Percentiles rank a stretch among this genome's conserved stretches.
phyloP scores from a whole-genome alignment of 1,139 yeast species.

The Schwanniomyces etchellsii region DNA sequence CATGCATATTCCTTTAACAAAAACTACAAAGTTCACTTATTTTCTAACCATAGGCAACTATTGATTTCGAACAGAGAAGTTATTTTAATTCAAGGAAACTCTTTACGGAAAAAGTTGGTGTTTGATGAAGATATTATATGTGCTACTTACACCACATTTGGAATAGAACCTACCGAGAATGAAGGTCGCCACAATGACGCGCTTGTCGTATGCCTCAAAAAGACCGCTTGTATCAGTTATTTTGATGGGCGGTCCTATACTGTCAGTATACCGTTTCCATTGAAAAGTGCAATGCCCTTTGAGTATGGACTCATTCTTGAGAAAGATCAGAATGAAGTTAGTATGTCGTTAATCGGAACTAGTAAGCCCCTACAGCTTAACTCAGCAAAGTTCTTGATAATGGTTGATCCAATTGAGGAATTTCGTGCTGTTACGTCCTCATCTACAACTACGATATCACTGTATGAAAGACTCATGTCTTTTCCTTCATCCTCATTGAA shows the following conservation, averaged over 20 bases:
- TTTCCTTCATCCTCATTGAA: constrained; percentile 42
- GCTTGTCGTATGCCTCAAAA: constrained; percentile 46
- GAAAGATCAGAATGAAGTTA: constrained; percentile 25
- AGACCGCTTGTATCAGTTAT: constrained; percentile 52
- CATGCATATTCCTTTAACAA: constrained; percentile 14
- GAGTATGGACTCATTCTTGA: constrained; percentile 64
- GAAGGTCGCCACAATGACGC: constrained; percentile 13
- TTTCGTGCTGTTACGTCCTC: constrained; percentile 64
- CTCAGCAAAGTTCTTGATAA: constrained; percentile 48
- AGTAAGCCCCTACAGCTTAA: constrained; percentile 19
- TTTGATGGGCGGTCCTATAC: constrained; percentile 52
- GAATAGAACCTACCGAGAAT: constrained; percentile 4
- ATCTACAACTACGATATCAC: constrained; percentile 59
- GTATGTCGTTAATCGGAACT: constrained; percentile 7
- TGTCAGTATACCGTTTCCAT: constrained; percentile 59
- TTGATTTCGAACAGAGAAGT: constrained; percentile 18
- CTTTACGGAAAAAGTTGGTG: constrained; percentile 41
- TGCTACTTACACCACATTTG: constrained; percentile 46
- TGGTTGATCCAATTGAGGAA: constrained; percentile 67
- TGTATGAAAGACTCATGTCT: constrained; percentile 49
- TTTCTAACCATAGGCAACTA: constrained; percentile 25
- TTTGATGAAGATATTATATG: constrained; percentile 43
- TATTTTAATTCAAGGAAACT: constrained; percentile 42
- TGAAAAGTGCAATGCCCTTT: constrained; percentile 52
- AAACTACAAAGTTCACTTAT: constrained; percentile 16